Conservation (phyloP, 805 yeast species). For the Scheffersomyces coipomensis region DNA sequence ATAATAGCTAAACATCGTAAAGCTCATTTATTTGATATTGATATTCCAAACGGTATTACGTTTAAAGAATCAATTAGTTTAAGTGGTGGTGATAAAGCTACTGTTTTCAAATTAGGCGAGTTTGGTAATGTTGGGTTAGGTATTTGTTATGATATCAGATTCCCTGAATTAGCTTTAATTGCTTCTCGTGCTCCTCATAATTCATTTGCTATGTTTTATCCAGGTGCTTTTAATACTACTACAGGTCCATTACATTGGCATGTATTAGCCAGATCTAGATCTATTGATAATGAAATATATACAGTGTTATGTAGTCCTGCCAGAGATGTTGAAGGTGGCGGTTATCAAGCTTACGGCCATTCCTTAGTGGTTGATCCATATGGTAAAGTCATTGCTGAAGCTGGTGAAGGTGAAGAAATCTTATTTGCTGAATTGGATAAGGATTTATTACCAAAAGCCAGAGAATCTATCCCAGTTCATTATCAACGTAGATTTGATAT, state of each 20-base stretch:
- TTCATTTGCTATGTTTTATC: slow-evolving; percentile 75
- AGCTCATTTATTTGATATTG: slow-evolving; percentile 88
- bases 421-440: slow-evolving; percentile 40
- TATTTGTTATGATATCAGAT: slow-evolving; percentile 79
- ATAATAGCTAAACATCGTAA: slow-evolving; percentile 85
- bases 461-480: slow-evolving; percentile 42
- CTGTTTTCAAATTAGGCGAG: slow-evolving; percentile 66
- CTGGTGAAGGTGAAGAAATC: slow-evolving; percentile 45
- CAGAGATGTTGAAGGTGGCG: slow-evolving; percentile 56
- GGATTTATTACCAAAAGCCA: slow-evolving; percentile 37
- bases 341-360: slow-evolving; percentile 47
- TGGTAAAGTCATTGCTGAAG: slow-evolving; percentile 43
- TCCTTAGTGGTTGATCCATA: slow-evolving; percentile 43
- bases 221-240: slow-evolving; percentile 82
- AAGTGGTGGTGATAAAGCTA: slow-evolving; percentile 77
- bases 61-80: slow-evolving; percentile 79
- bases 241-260: slow-evolving; percentile 88
- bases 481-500: slow-evolving; percentile 43
- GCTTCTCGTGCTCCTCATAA: slow-evolving; percentile 61
- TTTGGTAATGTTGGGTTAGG: slow-evolving; percentile 78
- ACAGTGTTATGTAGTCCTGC: slow-evolving; percentile 87
- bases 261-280: slow-evolving; percentile 67
- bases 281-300: slow-evolving; percentile 72
- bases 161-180: slow-evolving; percentile 72
- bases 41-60: slow-evolving; percentile 86